These are phyloP conservation scores for Alternaria triticina DNA, from an alignment of 2,329 filamentous ascomycete genomes.

Conservation along the genomic window DNA sequence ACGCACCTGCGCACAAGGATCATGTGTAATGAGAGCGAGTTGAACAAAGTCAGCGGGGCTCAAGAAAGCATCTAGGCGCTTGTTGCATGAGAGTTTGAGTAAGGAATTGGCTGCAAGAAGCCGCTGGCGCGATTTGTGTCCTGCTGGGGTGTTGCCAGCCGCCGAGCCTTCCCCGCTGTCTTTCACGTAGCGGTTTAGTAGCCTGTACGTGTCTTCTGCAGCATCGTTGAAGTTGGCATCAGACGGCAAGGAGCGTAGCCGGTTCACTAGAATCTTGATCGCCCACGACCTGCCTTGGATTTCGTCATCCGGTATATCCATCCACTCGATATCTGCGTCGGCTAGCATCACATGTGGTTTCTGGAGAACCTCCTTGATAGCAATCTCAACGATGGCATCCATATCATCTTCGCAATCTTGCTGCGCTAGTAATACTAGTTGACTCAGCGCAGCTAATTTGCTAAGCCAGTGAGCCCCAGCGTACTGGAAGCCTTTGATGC, in stretches of 20 bases:
- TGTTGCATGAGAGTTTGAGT: constrained; percentile 82
- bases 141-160: constrained; percentile 71
- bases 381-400: constrained; percentile 79
- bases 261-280: constrained; percentile 84
- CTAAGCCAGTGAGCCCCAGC: constrained; percentile 75
- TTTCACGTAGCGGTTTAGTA: constrained; percentile 77
- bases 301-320: constrained; percentile 74
- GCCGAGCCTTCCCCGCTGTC: constrained; percentile 82
- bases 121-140: constrained; percentile 81
- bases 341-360: constrained; percentile 64
- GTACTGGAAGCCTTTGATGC: constrained; percentile 75
- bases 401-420: constrained; percentile 72
- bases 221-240: constrained; percentile 56
- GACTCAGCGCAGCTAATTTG: constrained; percentile 73
- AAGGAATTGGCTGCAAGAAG: constrained; percentile 78
- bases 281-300: constrained; percentile 83
- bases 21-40: constrained; percentile 81
- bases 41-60: constrained; percentile 77
- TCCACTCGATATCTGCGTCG: constrained; percentile 60
- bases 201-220: constrained; percentile 74
- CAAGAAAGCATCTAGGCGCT: constrained; percentile 77
- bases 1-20: constrained; percentile 75
- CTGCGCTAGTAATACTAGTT: constrained; percentile 76
- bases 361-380: constrained; percentile 75
- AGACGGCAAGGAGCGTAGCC: constrained; percentile 66